phyloP scores from a whole-genome alignment of 371 early-diverging fungal species.

The Lichtheimia corymbifera region DNA sequence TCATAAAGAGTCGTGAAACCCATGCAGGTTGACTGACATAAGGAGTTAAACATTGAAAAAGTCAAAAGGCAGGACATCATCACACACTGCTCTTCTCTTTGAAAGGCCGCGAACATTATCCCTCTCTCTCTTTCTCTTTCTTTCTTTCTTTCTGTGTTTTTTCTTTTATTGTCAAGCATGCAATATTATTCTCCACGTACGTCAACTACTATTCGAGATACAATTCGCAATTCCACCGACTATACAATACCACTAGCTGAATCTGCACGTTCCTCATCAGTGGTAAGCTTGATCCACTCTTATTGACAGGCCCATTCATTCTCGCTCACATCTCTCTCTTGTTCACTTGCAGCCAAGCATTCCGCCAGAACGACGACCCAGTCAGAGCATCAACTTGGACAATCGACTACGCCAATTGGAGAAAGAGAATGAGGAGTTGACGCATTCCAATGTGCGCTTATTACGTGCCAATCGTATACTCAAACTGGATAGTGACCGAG shows the following conservation, averaged over 20 bases:
- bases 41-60: too few relatives aligned
- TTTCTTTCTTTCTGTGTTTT: neutral
- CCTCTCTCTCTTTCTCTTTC: too few relatives aligned
- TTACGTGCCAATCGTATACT: conserved; percentile 39
- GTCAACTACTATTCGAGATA: conserved; percentile 10
- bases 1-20: too few relatives aligned
- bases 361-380: conserved; percentile 4
- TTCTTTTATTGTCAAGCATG: neutral
- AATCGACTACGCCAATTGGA: conserved; percentile 35
- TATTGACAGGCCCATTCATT: neutral
- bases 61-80: too few relatives aligned
- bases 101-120: too few relatives aligned
- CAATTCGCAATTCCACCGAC: neutral
- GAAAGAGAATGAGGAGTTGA: conserved; percentile 39
- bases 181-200: conserved; percentile 6
- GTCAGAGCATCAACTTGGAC: conserved; percentile 6
- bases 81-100: too few relatives aligned
- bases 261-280: conserved; percentile 2
- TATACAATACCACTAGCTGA: conserved; percentile 7
- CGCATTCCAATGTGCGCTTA: conserved; percentile 39
- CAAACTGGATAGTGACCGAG: conserved; percentile 40
- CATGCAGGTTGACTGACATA: too few relatives aligned
- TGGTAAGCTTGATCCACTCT: neutral
- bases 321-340: neutral
- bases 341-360: neutral